Evolutionary conservation across 1,284 basidiomycete genomes (phyloP).

Genomic region (Cryptococcus neoformans): DNA sequence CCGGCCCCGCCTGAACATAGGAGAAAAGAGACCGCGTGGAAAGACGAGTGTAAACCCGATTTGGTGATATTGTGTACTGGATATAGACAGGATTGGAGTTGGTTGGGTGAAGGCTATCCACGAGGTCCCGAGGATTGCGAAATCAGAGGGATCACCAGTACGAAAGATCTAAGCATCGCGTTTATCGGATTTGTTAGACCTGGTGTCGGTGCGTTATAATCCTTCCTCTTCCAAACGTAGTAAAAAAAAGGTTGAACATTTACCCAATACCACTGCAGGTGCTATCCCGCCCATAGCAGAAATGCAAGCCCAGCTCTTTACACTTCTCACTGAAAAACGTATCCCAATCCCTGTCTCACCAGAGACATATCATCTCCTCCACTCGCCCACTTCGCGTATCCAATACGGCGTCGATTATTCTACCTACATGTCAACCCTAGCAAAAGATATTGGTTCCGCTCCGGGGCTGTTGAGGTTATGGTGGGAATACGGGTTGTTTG

Average conservation of each 20-base stretch:
- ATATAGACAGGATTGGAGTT: slow-evolving; percentile 52
- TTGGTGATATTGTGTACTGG: slow-evolving; percentile 54
- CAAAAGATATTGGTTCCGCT: slow-evolving; percentile 60
- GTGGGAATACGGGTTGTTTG: slow-evolving; percentile 56
- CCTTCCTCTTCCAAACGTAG: not conserved
- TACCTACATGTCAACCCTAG: slow-evolving; percentile 60
- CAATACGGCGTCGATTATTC: slow-evolving; percentile 57
- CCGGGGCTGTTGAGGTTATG: slow-evolving; percentile 57
- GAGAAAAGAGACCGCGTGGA: slow-evolving; percentile 36
- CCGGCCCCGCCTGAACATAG: slow-evolving; percentile 42
- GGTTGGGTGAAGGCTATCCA: slow-evolving; percentile 56
- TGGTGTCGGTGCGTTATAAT: slow-evolving; percentile 16
- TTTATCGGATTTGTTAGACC: slow-evolving; percentile 65
- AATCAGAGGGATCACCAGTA: slow-evolving; percentile 56
- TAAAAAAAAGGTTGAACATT: not conserved
- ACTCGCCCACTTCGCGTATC: slow-evolving; percentile 57
- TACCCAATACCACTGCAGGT: slow-evolving; percentile 36
- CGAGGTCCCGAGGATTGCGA: slow-evolving; percentile 55
- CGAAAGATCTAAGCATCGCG: slow-evolving; percentile 56
- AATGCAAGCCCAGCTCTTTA: slow-evolving; percentile 64
- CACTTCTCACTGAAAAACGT: slow-evolving; percentile 52
- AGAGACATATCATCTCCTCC: slow-evolving; percentile 61
- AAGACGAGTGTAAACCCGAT: slow-evolving; percentile 33
- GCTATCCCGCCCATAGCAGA: slow-evolving; percentile 67
- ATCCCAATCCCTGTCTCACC: slow-evolving; percentile 51